Base-by-base conservation (phyloP, 257 asterid species). In the Capsicum chinense region DNA sequence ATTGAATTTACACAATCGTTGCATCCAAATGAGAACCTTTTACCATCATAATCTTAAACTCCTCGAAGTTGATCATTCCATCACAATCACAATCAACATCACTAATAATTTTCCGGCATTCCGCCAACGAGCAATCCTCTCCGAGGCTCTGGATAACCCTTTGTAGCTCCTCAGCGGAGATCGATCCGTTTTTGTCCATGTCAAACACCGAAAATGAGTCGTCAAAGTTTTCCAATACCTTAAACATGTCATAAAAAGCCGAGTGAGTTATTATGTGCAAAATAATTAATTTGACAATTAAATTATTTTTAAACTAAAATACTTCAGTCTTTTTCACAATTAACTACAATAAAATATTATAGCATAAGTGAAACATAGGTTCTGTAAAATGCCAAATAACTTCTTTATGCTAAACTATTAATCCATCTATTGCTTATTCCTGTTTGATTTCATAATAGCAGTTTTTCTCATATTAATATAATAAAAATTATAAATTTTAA, bases 1-100 rank as follows among this genome's bases (percentile, higher is more conserved):
- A 16, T 42, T 10, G 54, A 52, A 76, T 76, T 76, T 78, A 78
- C 50, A 14, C 47, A 78, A 78, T 54, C 2, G 3, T 54, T 0
- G 10, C 82, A 52, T 78, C 94, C 17, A 92, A 89, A 1, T 92
- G 86, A 9, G 92, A 93, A 0, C 97, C 98, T 86, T 80, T 86
- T 79, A 76, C 88, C 99, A 95, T 95, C 98, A 95, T 95, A 17
- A 88, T 95, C 93, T 91, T 94, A 83, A 95, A 95, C 84, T 95
- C 99, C 5, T 95, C 96, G 67, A 95, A 95, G 60, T 87, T 84
- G n/a, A 95, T 94, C 87, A 86, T 84, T 2, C 98, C 98, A 21
- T 90, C 92, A 11, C 98, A 97, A 68, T 95, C 92, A 10, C 89
- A 67, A 86, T 95, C 99, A 26, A 95, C 97, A 0, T 97, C 97